Evolutionary conservation across 257 asterid species (phyloP), one percentile per base, ranked within the genome.

Genomic region (Craterostigma plantagineum): DNA sequence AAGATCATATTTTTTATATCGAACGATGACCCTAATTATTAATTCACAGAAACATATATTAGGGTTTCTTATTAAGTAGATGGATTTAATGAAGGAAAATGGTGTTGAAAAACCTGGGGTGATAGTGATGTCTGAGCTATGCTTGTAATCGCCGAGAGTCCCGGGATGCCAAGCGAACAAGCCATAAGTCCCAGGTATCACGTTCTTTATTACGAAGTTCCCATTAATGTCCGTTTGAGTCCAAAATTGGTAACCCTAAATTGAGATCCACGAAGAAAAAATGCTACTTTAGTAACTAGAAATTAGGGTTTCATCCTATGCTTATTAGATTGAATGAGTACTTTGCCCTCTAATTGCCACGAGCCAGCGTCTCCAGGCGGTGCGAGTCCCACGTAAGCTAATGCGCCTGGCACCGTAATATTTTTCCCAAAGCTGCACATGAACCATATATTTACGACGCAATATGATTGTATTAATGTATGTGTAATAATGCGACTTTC

Each of bases 281-380:
- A 13, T 27, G n/a, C n/a, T n/a, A n/a, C n/a, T n/a, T n/a, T 18
- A 23, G 2, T 23, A 23, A 23, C 30, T 23, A 6, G 8, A 34
- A 23, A 10, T 33, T 13, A 38, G 36, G 16, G 34, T 33, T 7
- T 11, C 0, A 12, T 34, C 18, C 11, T 0, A 11, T n/a, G 10
- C 16, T 33, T 18, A 16, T 11, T 14, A 0, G 15, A 27, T 4
- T 33, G 10, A 48, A n/a, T n/a, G n/a, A n/a, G n/a, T 34, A 82
- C 90, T 91, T 79, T 82, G 62, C 53, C 69, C 58, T 82, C 95
- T 9, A 34, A 52, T 49, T 82, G 86, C 95, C 95, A 82, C 30
- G 95, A 70, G 2, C 92, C 86, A 16, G 46, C 60, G 1, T 23
- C 42, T 38, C 76, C 92, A 1, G 72, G 66, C 11, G 58, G 43